phyloP scores from a whole-genome alignment of 208 protist genomes.

The Tritrichomonas musculus region DNA sequence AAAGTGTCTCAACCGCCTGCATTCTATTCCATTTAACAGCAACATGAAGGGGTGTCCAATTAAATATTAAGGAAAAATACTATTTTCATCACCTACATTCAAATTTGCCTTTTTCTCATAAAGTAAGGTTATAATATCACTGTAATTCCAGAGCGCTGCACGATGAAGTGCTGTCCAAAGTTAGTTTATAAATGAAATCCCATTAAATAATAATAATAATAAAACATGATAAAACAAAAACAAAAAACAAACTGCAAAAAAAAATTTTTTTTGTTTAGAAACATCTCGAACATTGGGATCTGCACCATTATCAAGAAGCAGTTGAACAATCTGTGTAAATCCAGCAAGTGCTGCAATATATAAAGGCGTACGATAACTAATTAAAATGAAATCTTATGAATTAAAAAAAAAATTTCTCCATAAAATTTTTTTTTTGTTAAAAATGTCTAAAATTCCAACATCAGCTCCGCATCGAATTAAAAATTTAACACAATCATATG shows the following conservation, averaged over 20 bases:
- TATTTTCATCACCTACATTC: background rate
- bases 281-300: slow-evolving; percentile 19
- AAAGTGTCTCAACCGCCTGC: background rate
- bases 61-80: background rate
- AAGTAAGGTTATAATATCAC: background rate
- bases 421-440: too few relatives aligned
- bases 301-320: background rate
- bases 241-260: background rate
- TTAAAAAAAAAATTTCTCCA: too few relatives aligned
- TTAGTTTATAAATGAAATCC: background rate
- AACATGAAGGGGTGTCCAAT: slow-evolving; percentile 31
- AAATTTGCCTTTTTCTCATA: background rate
- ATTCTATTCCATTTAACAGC: slow-evolving; percentile 33
- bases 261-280: too few relatives aligned
- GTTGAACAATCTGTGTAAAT: background rate
- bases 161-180: slow-evolving; percentile 16
- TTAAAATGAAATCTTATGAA: too few relatives aligned
- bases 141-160: background rate
- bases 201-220: background rate
- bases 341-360: slow-evolving; percentile 2
- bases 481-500: slow-evolving; percentile 11
- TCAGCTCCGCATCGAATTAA: background rate
- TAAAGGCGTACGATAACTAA: background rate
- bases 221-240: background rate
- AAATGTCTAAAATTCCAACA: background rate